Conservation (phyloP, 1,139 yeast species). For the Nakaseomyces nivariensis region DNA sequence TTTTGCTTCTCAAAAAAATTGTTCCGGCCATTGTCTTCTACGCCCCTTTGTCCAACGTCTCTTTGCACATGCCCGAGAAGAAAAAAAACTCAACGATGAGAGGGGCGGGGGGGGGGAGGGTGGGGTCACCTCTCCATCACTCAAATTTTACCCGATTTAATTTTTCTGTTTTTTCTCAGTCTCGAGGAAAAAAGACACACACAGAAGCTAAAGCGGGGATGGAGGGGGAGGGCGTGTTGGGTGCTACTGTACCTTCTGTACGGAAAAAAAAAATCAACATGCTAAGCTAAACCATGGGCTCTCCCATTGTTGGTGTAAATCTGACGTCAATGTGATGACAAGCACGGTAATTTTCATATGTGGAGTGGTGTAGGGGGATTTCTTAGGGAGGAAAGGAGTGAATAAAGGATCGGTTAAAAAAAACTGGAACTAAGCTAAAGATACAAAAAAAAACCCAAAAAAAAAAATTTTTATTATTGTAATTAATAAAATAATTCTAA, state of each 20-base stretch:
- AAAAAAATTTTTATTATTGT: not conserved
- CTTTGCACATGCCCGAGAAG: no score
- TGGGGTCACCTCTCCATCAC: no score
- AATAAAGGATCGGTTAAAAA: not conserved
- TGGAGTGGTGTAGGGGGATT: not conserved
- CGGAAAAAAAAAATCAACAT: not conserved
- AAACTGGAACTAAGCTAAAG: not conserved
- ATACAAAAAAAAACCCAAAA: not conserved
- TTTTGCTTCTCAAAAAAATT: no score
- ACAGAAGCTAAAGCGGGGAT: no score
- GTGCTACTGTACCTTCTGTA: not conserved
- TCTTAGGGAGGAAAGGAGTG: not conserved
- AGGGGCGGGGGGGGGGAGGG: no score
- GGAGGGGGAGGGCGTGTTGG: not conserved
- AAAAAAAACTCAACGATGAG: no score
- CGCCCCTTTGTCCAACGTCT: no score
- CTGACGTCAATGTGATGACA: slow-evolving; percentile 2
- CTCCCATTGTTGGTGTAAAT: slow-evolving; percentile 2
- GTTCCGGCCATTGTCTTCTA: no score
- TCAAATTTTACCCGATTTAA: no score
- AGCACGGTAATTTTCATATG: not conserved
- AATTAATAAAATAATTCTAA: not conserved
- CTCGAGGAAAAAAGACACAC: no score
- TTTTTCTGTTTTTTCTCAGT: no score
- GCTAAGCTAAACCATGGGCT: not conserved